These are phyloP conservation scores for Bonnemaisonia californica DNA, from an alignment of 31 red algal species.

Conservation along the genomic window DNA sequence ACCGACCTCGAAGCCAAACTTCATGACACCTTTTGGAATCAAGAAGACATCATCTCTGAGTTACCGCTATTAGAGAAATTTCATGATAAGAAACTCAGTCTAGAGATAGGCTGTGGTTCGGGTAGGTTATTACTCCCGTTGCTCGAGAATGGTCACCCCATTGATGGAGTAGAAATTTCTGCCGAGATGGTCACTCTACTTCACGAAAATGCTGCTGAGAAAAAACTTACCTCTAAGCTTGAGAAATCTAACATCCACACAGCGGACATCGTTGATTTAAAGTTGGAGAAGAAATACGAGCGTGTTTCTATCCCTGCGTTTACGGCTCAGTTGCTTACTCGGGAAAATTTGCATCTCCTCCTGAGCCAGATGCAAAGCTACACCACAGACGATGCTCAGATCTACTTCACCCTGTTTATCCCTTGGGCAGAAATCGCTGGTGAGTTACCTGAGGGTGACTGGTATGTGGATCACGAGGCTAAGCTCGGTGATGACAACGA, in stretches of 20 bases:
- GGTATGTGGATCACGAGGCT: neutral
- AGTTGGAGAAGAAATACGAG: too few relatives aligned
- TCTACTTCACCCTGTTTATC: slow-evolving; percentile 9
- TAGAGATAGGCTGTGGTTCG: slow-evolving; percentile 17
- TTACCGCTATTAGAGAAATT: neutral
- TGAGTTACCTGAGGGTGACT: neutral
- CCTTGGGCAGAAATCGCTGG: slow-evolving; percentile 16
- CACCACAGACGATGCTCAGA: neutral
- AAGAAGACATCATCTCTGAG: neutral
- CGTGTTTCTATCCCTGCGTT: neutral
- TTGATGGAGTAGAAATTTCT: neutral
- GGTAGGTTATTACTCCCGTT: neutral
- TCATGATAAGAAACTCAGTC: neutral
- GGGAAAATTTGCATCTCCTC: neutral
- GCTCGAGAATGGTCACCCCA: neutral
- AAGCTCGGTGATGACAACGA: neutral
- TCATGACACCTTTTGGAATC: slow-evolving; percentile 1
- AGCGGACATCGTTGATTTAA: neutral
- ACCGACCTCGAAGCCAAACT: slow-evolving; percentile 1
- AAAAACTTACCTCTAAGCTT: too few relatives aligned
- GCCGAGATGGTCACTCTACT: neutral
- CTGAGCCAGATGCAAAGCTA: neutral
- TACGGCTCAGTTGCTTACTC: neutral
- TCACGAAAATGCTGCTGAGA: too few relatives aligned
- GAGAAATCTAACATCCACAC: neutral